Evolutionary conservation across 2,329 filamentous ascomycete genomes (phyloP), one percentile per base, ranked within the genome.

Genomic region (Nemania sp.): DNA sequence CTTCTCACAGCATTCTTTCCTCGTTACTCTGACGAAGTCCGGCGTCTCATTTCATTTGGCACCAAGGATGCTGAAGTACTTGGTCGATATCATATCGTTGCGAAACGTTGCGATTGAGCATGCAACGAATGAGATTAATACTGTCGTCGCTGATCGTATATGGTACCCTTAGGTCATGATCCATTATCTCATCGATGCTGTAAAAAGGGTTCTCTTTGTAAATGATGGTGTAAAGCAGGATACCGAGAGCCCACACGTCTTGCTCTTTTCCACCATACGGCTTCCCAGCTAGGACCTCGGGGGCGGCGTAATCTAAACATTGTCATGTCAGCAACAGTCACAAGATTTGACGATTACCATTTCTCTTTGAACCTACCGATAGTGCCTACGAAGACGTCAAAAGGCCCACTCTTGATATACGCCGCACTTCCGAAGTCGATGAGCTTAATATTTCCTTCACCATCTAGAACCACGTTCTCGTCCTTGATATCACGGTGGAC

Each of bases 161-260:
- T 0, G 96, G 96, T 29, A 99, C 91, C 55, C 96, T 89, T 67
- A 99, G 84, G 74, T 98, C 95, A 76, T 95, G 94, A 79, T 99
- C 96, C 88, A 98, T 97, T 77, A 99, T 99, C 84, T 99, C 96
- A 80, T 99, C 96, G 76, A 98, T 96, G 80, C 92, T 97, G 86
- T 98, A 98, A 80, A 98, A 99, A 0, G 96, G 95, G 77, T 99
- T 99, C 82, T 99, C 96, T 82, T 98, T 99, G 87, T 99, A 99
- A 77, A 98, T 92, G 77, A 99, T 98, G 29, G 96, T 99, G 84
- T 99, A 99, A 15, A 99, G 88, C 27, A 99, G 87, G 76, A 99
- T 98, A 26, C 96, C 96, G 18, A 99, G 87, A 0, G 96, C 96
- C 96, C 96, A 99, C 32, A 99, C 94, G 77, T 99, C 96, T 83